Conservation (phyloP, 805 yeast genomes). For the Teunomyces barrocoloradensis region DNA sequence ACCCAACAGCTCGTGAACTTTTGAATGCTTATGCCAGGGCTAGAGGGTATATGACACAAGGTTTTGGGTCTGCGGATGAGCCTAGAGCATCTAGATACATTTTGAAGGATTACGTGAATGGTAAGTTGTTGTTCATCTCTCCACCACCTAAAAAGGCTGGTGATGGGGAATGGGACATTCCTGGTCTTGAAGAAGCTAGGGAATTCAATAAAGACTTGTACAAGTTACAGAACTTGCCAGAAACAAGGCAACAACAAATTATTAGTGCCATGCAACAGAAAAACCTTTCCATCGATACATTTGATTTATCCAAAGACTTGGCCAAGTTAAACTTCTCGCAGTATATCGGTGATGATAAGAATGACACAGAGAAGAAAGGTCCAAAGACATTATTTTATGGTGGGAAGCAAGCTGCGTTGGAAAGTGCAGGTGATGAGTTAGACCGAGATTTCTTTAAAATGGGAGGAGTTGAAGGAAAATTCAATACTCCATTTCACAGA, state of each 20-base stretch:
- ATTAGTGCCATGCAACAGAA: conserved; percentile 58
- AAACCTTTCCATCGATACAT: conserved; percentile 47
- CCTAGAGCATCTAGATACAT: conserved; percentile 90
- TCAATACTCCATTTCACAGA: conserved; percentile 74
- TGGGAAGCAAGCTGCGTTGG: conserved; percentile 78
- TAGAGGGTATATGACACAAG: conserved; percentile 96
- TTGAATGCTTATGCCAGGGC: conserved; percentile 92
- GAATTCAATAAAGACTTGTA: conserved; percentile 75
- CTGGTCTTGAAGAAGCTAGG: conserved; percentile 37
- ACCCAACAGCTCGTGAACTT: conserved; percentile 86
- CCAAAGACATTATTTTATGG: conserved; percentile 58
- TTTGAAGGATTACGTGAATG: conserved; percentile 91
- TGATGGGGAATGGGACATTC: conserved; percentile 58
- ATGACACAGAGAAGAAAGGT: conserved; percentile 24
- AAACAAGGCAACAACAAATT: conserved; percentile 70
- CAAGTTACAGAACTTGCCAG: conserved; percentile 63
- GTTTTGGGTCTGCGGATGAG: conserved; percentile 95
- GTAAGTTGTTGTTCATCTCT: conserved; percentile 76
- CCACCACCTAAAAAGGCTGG: conserved; percentile 76
- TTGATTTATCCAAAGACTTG: conserved; percentile 70
- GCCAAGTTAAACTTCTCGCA: conserved; percentile 73
- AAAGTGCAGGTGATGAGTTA: conserved; percentile 75
- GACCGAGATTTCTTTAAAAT: conserved; percentile 83
- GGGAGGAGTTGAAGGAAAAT: conserved; percentile 60
- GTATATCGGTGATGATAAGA: conserved; percentile 50